Conservation (phyloP, 768 basidiomycete species). For the Lactarius tabidus region DNA sequence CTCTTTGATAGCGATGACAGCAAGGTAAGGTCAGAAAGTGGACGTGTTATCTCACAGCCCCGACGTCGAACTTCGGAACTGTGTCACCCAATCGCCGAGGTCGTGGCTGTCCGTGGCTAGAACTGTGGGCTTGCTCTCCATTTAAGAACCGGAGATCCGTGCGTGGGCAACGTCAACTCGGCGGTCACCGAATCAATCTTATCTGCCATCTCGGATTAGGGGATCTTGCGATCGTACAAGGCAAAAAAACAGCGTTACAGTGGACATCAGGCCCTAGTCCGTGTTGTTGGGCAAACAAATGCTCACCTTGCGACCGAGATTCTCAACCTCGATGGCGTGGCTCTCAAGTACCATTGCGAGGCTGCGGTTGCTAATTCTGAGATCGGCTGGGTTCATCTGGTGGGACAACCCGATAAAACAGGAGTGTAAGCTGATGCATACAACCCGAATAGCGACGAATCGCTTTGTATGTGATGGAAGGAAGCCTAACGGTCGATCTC, state of each 20-base stretch:
- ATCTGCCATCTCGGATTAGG: constrained; percentile 86
- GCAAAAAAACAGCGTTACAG: constrained; percentile 1
- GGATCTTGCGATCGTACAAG: constrained; percentile 74
- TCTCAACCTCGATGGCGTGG: constrained; percentile 77
- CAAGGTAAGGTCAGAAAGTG: not conserved
- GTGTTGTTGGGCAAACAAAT: not conserved
- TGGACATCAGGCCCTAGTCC: not conserved
- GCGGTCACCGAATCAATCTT: constrained; percentile 75
- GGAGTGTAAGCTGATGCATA: constrained; percentile 80
- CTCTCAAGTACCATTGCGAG: constrained; percentile 95
- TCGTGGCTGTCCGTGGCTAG: constrained; percentile 83
- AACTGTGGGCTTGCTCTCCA: constrained; percentile 66
- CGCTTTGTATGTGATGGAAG: constrained; percentile 97
- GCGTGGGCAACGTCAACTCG: constrained; percentile 63
- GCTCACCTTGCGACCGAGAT: constrained; percentile 82
- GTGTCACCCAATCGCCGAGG: constrained; percentile 58
- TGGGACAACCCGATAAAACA: constrained; percentile 68
- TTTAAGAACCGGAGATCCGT: constrained; percentile 65
- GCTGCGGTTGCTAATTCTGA: constrained; percentile 78
- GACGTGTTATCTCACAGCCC: constrained; percentile 18
- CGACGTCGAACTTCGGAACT: constrained; percentile 71
- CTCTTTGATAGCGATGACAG: not conserved
- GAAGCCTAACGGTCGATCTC: constrained; percentile 93
- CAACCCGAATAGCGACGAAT: constrained; percentile 90
- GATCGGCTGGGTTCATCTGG: constrained; percentile 74